phyloP scores from a whole-genome alignment of 306 rosid genomes.

The Dryas octopetala region DNA sequence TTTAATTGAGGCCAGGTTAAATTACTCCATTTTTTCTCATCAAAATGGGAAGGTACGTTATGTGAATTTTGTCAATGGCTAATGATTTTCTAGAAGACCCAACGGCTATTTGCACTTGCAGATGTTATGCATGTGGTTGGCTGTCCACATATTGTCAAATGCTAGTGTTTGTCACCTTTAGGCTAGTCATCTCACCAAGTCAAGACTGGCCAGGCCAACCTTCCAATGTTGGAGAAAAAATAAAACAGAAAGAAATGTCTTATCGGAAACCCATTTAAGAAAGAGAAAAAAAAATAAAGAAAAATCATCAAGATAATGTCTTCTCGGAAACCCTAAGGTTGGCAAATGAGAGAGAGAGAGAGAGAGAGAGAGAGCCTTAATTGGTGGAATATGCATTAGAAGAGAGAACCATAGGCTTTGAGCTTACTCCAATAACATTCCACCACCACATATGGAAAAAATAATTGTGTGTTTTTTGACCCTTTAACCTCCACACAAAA shows the following conservation, averaged over 20 bases:
- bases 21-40: too few relatives aligned
- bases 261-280: slow-evolving; percentile 27
- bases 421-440: slow-evolving; percentile 62
- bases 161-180: slow-evolving; percentile 25
- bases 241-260: slow-evolving; percentile 13
- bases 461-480: slow-evolving; percentile 50
- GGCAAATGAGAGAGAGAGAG: slow-evolving; percentile 16
- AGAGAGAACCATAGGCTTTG: slow-evolving; percentile 21
- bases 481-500: slow-evolving; percentile 49
- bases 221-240: slow-evolving; percentile 21
- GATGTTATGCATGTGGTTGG: slow-evolving; percentile 31
- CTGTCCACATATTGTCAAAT: slow-evolving; percentile 14
- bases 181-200: slow-evolving; percentile 40
- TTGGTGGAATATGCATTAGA: slow-evolving; percentile 46
- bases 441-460: slow-evolving; percentile 36
- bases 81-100: slow-evolving; percentile 37
- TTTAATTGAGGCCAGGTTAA: too few relatives aligned
- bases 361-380: slow-evolving; percentile 13
- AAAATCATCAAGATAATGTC: neutral
- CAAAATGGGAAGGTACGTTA: neutral
- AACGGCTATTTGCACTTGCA: slow-evolving; percentile 22
- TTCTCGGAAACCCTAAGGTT: slow-evolving; percentile 31
- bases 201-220: slow-evolving; percentile 42
- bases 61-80: slow-evolving; percentile 13
- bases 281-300: neutral